Evolutionary conservation across 1,139 yeast genomes (phyloP).

Genomic region (Candida tetrigidarum): DNA sequence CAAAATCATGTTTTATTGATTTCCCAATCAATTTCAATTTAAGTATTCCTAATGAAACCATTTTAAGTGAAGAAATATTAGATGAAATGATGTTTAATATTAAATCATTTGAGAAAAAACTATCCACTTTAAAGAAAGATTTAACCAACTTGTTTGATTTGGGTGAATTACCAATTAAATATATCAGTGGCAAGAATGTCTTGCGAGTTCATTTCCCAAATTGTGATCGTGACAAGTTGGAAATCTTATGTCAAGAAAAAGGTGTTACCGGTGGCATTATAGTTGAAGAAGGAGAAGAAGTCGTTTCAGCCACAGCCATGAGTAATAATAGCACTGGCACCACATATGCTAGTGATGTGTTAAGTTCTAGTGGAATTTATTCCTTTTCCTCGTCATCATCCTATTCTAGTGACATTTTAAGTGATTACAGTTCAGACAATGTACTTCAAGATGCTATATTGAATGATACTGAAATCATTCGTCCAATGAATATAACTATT

Average conservation of each 20-base stretch:
- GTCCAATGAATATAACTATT: slow-evolving; percentile 20
- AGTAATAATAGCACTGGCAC: slow-evolving; percentile 7
- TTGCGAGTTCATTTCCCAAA: slow-evolving; percentile 62
- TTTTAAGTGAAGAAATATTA: slow-evolving; percentile 52
- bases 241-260: slow-evolving; percentile 51
- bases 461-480: slow-evolving; percentile 25
- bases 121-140: slow-evolving; percentile 39
- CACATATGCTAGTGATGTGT: slow-evolving; percentile 27
- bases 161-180: slow-evolving; percentile 55
- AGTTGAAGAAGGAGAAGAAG: slow-evolving; percentile 27
- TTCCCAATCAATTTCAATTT: slow-evolving; percentile 46
- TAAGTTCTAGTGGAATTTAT: slow-evolving; percentile 22
- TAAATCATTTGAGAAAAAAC: slow-evolving; percentile 34
- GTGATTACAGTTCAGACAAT: slow-evolving; percentile 16
- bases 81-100: slow-evolving; percentile 42
- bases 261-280: slow-evolving; percentile 56
- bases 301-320: neutral
- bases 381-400: slow-evolving; percentile 9
- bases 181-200: slow-evolving; percentile 32
- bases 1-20: slow-evolving; percentile 55
- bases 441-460: slow-evolving; percentile 23
- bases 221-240: slow-evolving; percentile 55
- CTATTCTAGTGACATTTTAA: slow-evolving; percentile 15
- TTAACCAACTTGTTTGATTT: slow-evolving; percentile 44
- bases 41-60: slow-evolving; percentile 52